These are phyloP conservation scores for Phytophthora pini DNA, from an alignment of 352 stramenopile species.

Conservation along the genomic window DNA sequence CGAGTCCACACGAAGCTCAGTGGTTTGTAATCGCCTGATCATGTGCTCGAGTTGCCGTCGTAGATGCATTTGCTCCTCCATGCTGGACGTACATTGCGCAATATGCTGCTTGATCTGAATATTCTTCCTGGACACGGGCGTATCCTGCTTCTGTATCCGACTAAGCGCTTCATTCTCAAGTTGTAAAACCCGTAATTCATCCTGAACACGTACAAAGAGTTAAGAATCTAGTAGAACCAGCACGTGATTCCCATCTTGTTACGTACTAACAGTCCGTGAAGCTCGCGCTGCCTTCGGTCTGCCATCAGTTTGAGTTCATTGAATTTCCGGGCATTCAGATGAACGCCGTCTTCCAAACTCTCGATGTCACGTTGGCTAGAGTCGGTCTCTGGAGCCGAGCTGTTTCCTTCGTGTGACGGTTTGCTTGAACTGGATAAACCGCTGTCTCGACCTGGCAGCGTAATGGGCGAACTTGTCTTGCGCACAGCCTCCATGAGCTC, in stretches of 20 bases:
- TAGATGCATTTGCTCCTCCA: constrained; percentile 85
- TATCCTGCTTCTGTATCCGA: constrained; percentile 81
- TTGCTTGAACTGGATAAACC: constrained; percentile 34
- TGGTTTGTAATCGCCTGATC: constrained; percentile 78
- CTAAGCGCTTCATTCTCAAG: constrained; percentile 74
- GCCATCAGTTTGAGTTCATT: constrained; percentile 81
- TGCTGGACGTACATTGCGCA: constrained; percentile 63
- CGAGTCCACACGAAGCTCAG: constrained; percentile 70
- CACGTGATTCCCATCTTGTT: background rate
- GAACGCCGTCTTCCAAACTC: constrained; percentile 72
- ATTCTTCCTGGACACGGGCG: constrained; percentile 76
- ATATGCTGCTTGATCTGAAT: constrained; percentile 75
- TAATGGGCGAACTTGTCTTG: constrained; percentile 73
- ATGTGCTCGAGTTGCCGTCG: constrained; percentile 83
- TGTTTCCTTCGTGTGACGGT: constrained; percentile 34
- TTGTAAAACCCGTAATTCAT: constrained; percentile 73
- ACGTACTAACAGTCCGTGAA: constrained; percentile 61
- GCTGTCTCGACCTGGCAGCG: constrained; percentile 55
- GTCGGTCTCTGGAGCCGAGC: constrained; percentile 41
- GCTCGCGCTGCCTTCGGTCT: constrained; percentile 67
- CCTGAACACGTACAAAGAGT: constrained; percentile 33
- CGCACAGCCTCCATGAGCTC: constrained; percentile 82
- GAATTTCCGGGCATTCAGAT: constrained; percentile 76
- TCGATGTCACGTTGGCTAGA: constrained; percentile 67
- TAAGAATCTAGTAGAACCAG: background rate